A percentile compares a stretch with the other conserved stretches of the same genome.
phyloP scores from a whole-genome alignment of 495 filamentous ascomycete species.

The Polyplosphaeria fusca region DNA sequence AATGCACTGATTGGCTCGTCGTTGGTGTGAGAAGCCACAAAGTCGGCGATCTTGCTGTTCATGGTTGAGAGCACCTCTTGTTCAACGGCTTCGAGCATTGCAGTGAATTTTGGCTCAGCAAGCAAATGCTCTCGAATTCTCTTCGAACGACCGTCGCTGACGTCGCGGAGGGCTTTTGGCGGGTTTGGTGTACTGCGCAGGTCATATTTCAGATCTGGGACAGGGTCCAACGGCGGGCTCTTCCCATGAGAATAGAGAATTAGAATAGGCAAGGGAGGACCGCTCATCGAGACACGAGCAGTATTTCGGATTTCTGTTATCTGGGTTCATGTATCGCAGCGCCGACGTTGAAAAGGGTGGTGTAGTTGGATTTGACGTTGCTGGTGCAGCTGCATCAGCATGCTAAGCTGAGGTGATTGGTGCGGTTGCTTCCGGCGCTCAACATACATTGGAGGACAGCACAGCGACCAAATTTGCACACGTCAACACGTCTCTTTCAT shows the following conservation, averaged over 20 bases:
- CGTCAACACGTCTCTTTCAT: not conserved
- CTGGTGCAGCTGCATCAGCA: not conserved
- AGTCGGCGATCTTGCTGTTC: slow-evolving; percentile 7
- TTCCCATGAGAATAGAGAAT: slow-evolving; percentile 26
- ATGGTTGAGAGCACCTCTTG: slow-evolving; percentile 7
- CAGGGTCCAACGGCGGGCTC: slow-evolving; percentile 20
- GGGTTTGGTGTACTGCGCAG: slow-evolving; percentile 24
- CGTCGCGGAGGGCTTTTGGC: slow-evolving; percentile 13
- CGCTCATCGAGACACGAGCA: slow-evolving; percentile 1
- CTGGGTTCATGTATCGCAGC: not conserved
- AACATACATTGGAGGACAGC: not conserved
- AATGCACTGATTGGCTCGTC: not conserved
- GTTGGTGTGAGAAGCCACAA: not conserved
- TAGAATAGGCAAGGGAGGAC: slow-evolving; percentile 1
- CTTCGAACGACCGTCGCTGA: slow-evolving; percentile 24
- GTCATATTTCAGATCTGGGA: slow-evolving; percentile 27
- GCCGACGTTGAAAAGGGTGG: no score
- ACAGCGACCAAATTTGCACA: not conserved
- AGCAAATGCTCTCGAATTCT: slow-evolving; percentile 17
- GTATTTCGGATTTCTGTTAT: not conserved
- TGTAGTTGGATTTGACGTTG: not conserved
- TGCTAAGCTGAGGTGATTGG: not conserved
- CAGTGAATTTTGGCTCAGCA: slow-evolving; percentile 4
- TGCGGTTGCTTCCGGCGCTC: not conserved
- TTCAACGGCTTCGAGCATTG: slow-evolving; percentile 13